phyloP scores from a whole-genome alignment of 345 rosid genomes.

The Bruguiera gymnorhiza region DNA sequence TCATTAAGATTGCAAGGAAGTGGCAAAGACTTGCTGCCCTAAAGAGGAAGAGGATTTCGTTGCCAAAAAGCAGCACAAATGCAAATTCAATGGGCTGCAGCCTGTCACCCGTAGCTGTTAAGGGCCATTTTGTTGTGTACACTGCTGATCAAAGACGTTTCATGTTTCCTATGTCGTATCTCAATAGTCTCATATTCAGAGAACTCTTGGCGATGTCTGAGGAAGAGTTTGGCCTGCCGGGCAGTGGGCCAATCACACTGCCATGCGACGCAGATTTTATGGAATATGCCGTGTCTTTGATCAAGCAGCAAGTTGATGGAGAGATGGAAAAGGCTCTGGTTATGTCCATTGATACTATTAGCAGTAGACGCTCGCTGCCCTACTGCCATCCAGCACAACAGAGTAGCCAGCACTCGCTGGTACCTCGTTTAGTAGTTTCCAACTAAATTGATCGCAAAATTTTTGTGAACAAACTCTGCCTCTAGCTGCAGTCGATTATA shows the following conservation, averaged over 20 bases:
- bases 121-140: conserved; percentile 22
- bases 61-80: not conserved
- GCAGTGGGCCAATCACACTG: conserved; percentile 12
- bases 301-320: conserved; percentile 2
- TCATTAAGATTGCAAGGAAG: conserved; percentile 13
- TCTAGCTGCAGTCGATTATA: too few species aligned
- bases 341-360: not conserved
- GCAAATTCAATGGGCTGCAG: not conserved
- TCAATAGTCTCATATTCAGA: conserved; percentile 8
- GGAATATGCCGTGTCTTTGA: conserved; percentile 9
- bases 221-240: conserved; percentile 19
- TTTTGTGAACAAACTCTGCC: not conserved
- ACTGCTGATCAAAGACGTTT: conserved; percentile 10
- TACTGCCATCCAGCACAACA: not conserved
- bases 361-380: not conserved
- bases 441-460: not conserved
- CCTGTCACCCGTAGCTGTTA: conserved; percentile 4
- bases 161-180: conserved; percentile 11
- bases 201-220: conserved; percentile 16
- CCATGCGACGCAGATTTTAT: conserved; percentile 19
- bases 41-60: conserved; percentile 11
- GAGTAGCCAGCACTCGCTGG: not conserved
- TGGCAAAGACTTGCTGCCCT: conserved; percentile 15
- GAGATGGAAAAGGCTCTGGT: conserved; percentile 11
- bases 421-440: not conserved